Evolutionary conservation across 228 moss, liverwort and hornwort species (phyloP).

Genomic region (Sphagnum magellanicum): DNA sequence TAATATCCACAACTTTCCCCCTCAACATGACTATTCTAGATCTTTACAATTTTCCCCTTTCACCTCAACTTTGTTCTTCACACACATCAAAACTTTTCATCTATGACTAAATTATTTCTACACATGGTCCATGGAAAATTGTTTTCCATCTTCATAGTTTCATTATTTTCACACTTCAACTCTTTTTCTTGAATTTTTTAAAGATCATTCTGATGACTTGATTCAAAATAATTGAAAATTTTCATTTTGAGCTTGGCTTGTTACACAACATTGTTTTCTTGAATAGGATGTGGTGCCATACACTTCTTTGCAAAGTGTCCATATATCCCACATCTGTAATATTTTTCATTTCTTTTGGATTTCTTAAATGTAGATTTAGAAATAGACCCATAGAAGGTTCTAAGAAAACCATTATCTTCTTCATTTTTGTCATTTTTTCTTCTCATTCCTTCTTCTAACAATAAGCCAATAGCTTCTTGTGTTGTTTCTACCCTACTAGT

Average conservation of each 20-base stretch:
- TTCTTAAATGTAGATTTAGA: neutral
- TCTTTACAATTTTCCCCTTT: neutral
- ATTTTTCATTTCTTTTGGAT: neutral
- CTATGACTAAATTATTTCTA: neutral
- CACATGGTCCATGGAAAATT: neutral
- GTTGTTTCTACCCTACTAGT: neutral
- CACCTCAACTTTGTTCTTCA: neutral
- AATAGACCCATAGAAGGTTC: neutral
- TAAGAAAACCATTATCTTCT: neutral
- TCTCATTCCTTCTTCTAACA: neutral
- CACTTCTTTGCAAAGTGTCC: neutral
- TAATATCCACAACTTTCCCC: neutral
- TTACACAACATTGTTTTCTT: neutral
- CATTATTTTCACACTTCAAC: neutral
- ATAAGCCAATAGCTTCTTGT: neutral
- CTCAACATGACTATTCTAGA: neutral
- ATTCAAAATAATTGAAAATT: neutral
- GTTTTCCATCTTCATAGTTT: neutral
- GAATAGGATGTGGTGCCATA: neutral
- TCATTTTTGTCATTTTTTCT: neutral
- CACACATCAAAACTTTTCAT: neutral
- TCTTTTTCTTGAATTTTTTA: neutral
- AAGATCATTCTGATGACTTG: neutral
- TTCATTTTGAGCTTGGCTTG: neutral
- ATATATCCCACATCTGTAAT: neutral